Base-by-base conservation (phyloP, 2,329 filamentous ascomycete species). In the Saccharata proteae region DNA sequence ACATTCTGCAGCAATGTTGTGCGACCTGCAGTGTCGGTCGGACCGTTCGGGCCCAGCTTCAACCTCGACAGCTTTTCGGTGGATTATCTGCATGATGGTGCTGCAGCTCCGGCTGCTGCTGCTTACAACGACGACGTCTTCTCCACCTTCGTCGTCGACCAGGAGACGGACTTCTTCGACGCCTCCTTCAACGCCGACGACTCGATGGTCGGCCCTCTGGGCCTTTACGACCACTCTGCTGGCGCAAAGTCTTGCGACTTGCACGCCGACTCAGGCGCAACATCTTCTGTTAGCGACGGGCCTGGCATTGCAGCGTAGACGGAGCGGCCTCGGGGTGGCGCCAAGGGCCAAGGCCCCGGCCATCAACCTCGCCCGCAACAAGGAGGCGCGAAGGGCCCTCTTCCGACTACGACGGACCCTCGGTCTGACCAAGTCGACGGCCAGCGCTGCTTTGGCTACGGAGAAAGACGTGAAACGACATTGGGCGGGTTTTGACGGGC, bases 1-100 rank as follows among this genome's bases (percentile, higher is more conserved):
- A 94, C 86, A 92, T 93, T 86, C 90, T 96, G 90, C 90, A 71
- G 90, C 73, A 86, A 79, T 94, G 88, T 94, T 96, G 90, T 96
- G 80, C 62, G 90, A 93, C 90, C 90, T 93, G 90, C 90, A 80
- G 90, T 98, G 90, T 96, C 90, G 75, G 78, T 88, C 81, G 80
- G 73, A n/a, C n/a, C n/a, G 65, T 27, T 34, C 26, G 35, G 32
- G 19, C 43, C 51, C 51, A 43, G 39, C 37, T 41, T 38, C 43
- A 42, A 30, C 32, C 41, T 41, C 43, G 34, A 44, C 43, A 38
- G 44, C 46, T 31, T 43, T 30, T 24, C 35, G 13, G 25, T 19
- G 35, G 24, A 37, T 37, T 43, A 45, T 42, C 41, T 49, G 45
- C 48, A 49, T 37, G 48, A 48, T 41, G 54, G 44, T 49, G 47